These are phyloP conservation scores for Pinguiococcus pyrenoidosus DNA, from an alignment of 108 stramenopile genomes.

Conservation along the genomic window DNA sequence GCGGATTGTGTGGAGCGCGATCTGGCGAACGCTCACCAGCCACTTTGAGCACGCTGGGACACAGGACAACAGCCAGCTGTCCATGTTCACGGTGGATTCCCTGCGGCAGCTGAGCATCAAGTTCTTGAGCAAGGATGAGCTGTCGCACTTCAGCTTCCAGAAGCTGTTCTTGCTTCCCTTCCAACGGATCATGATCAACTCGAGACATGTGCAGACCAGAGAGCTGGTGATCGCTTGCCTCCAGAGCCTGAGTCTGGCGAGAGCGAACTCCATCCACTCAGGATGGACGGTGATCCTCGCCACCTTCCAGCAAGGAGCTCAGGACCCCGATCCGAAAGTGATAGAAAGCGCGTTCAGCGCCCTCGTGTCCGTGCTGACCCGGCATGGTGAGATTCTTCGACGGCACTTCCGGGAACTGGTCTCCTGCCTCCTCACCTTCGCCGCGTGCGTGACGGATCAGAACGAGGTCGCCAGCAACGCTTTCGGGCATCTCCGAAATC, in stretches of 20 bases:
- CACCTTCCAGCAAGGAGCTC: conserved; percentile 67
- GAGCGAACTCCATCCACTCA: conserved; percentile 51
- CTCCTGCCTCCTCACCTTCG: no score
- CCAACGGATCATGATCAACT: conserved; percentile 64
- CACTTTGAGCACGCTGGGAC: conserved; percentile 80
- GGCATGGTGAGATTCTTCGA: no score
- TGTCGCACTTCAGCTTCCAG: conserved; percentile 87
- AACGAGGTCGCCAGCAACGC: no score
- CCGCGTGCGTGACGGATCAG: no score
- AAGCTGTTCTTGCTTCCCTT: conserved; percentile 81
- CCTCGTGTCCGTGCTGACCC: no score
- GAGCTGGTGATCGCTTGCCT: conserved; percentile 84
- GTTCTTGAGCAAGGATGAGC: conserved; percentile 81
- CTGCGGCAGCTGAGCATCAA: conserved; percentile 88
- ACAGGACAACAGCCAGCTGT: conserved; percentile 62
- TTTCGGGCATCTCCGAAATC: no score
- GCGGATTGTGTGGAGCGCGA: conserved; percentile 74
- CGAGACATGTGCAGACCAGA: conserved; percentile 42
- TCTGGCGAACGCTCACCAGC: conserved; percentile 76
- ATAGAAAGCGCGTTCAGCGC: no score
- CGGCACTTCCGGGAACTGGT: no score
- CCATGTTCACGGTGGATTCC: conserved; percentile 94
- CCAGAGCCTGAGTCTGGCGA: conserved; percentile 59
- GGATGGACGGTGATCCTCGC: conserved; percentile 84
- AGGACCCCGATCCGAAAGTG: conserved; percentile 59